Evolutionary conservation across 1,139 yeast genomes (phyloP).

Genomic region (Debaryomyces coudertii): DNA sequence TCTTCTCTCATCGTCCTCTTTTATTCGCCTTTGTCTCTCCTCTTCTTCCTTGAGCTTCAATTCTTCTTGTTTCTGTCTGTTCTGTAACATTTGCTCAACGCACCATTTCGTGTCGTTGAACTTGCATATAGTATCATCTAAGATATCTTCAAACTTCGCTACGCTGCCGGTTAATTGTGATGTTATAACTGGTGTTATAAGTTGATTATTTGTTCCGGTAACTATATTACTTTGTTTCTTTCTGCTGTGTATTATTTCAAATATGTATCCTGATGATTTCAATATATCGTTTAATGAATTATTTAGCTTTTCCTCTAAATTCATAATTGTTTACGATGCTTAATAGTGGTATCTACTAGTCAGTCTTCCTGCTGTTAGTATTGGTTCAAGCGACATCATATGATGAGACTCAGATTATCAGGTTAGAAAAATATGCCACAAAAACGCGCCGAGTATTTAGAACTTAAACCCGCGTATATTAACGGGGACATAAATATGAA

Average conservation of each 20-base stretch:
- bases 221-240: slow-evolving; percentile 46
- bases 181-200: slow-evolving; percentile 45
- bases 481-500: slow-evolving; percentile 10
- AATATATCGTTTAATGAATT: slow-evolving; percentile 46
- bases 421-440: slow-evolving; percentile 7
- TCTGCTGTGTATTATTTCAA: slow-evolving; percentile 48
- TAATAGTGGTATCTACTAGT: not conserved
- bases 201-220: slow-evolving; percentile 48
- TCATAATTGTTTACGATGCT: slow-evolving; percentile 25
- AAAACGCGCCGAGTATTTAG: slow-evolving; percentile 11
- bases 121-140: slow-evolving; percentile 48
- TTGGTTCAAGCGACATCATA: not conserved
- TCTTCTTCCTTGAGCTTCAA: slow-evolving; percentile 43
- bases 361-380: not conserved
- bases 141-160: slow-evolving; percentile 44
- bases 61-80: slow-evolving; percentile 47
- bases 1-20: slow-evolving; percentile 28
- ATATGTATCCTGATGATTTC: slow-evolving; percentile 47
- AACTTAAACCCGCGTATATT: slow-evolving; percentile 6
- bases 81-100: slow-evolving; percentile 47
- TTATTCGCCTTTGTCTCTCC: slow-evolving; percentile 25
- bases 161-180: slow-evolving; percentile 42
- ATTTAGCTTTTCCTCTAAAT: slow-evolving; percentile 45
- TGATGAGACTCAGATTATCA: not conserved
- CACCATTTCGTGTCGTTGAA: slow-evolving; percentile 53